Conservation (phyloP, 192 early-diverging fungal genomes). For the Podila verticillata region DNA sequence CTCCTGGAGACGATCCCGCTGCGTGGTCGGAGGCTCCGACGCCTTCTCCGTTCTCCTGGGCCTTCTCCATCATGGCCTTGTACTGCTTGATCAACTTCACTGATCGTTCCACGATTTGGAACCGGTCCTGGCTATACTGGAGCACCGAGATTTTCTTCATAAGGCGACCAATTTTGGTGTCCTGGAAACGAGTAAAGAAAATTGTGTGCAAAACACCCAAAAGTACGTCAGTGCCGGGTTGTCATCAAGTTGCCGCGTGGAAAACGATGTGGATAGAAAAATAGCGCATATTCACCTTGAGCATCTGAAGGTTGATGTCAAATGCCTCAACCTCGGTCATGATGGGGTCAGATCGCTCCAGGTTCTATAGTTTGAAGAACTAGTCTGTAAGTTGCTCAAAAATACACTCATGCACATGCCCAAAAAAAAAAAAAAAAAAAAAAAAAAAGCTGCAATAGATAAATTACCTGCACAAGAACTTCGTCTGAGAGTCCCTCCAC, state of each 20-base stretch:
- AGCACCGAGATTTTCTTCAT: slow-evolving; percentile 55
- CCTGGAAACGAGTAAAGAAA: slow-evolving; percentile 18
- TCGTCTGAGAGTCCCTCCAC: slow-evolving; percentile 46
- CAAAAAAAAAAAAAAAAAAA: too few species aligned
- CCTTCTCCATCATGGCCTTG: slow-evolving; percentile 52
- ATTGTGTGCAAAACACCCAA: background rate
- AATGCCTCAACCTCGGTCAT: slow-evolving; percentile 56
- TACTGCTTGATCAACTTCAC: slow-evolving; percentile 51
- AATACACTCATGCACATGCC: background rate
- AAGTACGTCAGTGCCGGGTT: background rate
- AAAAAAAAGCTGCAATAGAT: too few species aligned
- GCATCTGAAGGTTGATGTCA: slow-evolving; percentile 47
- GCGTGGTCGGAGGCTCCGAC: background rate
- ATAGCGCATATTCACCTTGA: slow-evolving; percentile 38
- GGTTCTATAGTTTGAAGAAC: slow-evolving; percentile 16
- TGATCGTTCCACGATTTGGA: slow-evolving; percentile 47
- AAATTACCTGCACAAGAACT: slow-evolving; percentile 35
- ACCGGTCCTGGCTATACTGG: slow-evolving; percentile 45
- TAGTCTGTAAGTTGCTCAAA: background rate
- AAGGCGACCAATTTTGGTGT: slow-evolving; percentile 55
- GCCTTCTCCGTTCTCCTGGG: slow-evolving; percentile 40
- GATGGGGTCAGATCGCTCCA: slow-evolving; percentile 41
- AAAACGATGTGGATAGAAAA: background rate
- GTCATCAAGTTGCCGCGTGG: background rate
- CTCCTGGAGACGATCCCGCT: background rate